These are phyloP conservation scores for Cryptococcus sp. DNA, from an alignment of 1,284 basidiomycete species.

Conservation along the genomic window DNA sequence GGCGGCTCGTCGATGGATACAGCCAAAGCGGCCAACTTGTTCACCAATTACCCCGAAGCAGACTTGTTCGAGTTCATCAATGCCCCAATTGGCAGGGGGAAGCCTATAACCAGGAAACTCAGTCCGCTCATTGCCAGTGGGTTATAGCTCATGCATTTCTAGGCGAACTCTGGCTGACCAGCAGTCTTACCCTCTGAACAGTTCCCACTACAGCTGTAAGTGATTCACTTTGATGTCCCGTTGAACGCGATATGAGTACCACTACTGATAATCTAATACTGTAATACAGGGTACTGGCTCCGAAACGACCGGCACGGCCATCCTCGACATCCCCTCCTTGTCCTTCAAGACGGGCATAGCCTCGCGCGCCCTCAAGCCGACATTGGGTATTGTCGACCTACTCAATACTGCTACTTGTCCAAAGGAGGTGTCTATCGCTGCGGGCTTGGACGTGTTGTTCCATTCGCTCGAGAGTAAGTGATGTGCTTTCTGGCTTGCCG, in stretches of 20 bases:
- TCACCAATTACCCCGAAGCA: conserved; percentile 74
- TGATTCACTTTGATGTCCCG: background rate
- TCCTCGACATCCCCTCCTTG: conserved; percentile 78
- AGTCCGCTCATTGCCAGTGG: conserved; percentile 80
- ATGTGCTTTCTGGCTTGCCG: background rate
- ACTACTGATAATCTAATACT: conserved; percentile 1
- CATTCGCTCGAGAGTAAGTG: conserved; percentile 80
- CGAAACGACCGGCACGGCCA: conserved; percentile 97
- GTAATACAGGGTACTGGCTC: conserved; percentile 72
- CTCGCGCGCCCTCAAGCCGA: conserved; percentile 84
- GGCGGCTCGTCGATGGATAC: conserved; percentile 97
- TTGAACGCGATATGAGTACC: background rate
- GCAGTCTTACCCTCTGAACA: conserved; percentile 31
- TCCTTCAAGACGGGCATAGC: conserved; percentile 97
- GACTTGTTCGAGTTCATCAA: conserved; percentile 96
- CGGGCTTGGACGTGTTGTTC: conserved; percentile 91
- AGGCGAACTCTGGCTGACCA: background rate
- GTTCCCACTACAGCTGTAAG: conserved; percentile 86
- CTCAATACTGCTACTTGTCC: conserved; percentile 81
- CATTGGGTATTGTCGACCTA: conserved; percentile 83
- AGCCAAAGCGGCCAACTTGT: conserved; percentile 89
- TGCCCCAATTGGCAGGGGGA: conserved; percentile 90
- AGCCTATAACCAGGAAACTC: conserved; percentile 74
- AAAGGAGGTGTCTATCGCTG: conserved; percentile 84
- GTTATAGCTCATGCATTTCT: conserved; percentile 16